Evolutionary conservation across 495 filamentous ascomycete species (phyloP), one percentile per base, ranked within the genome.

Genomic region (Extremus antarcticus): DNA sequence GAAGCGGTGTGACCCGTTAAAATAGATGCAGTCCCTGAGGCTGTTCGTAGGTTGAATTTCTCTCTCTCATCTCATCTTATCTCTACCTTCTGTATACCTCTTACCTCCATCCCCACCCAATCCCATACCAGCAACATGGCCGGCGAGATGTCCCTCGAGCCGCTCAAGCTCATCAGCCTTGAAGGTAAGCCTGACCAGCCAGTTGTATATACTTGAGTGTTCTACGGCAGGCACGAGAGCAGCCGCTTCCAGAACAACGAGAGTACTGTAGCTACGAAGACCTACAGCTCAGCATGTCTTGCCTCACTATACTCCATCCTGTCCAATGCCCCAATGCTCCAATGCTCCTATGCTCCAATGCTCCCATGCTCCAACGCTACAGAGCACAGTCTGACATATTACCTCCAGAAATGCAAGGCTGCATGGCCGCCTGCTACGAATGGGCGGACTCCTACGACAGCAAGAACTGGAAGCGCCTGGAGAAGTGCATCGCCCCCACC

Each of bases 361-460:
- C n/a, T n/a, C n/a, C n/a, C n/a, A n/a, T n/a, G n/a, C n/a, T n/a
- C n/a, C n/a, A n/a, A n/a, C n/a, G n/a, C n/a, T n/a, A n/a, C n/a
- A n/a, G n/a, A n/a, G n/a, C n/a, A n/a, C 29, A 7, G 29, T 7
- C 29, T 13, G 29, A 35, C 13, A 35, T 35, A 35, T 13, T 35
- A 35, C 29, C n/a, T n/a, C 7, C 43, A 71, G 68, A 71, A 50
- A 60, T 67, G 22, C 60, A 69, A 58, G 68, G 66, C 54, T 68
- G 67, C 60, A 65, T 66, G 55, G 47, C 77, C 59, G 74, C 77
- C 23, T 56, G 72, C 47, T 86, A 85, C 67, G 83, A 89, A 58
- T 90, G 86, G 86, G 85, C 82, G 0, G 86, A 90, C 62, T 86
- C 83, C 75, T 90, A 90, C 67, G 86, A 90, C 70, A 77, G 74